Percentiles rank a stretch among this genome's conserved stretches.
These are phyloP conservation scores for Aphanomyces euteiches DNA, from an alignment of 352 stramenopile species.

Conservation along the genomic window DNA sequence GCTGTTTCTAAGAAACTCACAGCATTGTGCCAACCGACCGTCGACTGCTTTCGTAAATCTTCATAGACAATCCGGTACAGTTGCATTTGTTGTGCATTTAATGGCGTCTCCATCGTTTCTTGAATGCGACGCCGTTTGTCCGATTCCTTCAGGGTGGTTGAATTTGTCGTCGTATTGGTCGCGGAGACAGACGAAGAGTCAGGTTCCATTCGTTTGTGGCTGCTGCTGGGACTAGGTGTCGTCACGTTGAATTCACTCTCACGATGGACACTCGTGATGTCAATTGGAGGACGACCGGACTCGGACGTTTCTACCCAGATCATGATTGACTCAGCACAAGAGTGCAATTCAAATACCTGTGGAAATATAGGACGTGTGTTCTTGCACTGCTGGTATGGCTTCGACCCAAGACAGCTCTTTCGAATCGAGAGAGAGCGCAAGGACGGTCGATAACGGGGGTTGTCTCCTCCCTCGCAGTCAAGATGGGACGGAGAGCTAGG, in stretches of 20 bases:
- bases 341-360: neutral
- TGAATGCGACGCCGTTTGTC: constrained; percentile 35
- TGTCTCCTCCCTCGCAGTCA: constrained; percentile 9
- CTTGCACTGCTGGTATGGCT: neutral
- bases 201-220: constrained; percentile 31
- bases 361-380: constrained; percentile 2
- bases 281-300: constrained; percentile 5
- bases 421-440: constrained; percentile 7
- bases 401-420: neutral
- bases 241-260: constrained; percentile 29
- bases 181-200: constrained; percentile 20
- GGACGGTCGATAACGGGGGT: neutral
- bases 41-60: constrained; percentile 84
- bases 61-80: constrained; percentile 81
- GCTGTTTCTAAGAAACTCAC: constrained; percentile 80
- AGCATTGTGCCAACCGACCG: constrained; percentile 85
- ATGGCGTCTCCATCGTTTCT: constrained; percentile 12
- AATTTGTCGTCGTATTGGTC: constrained; percentile 13
- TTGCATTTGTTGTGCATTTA: constrained; percentile 66
- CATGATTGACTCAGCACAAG: neutral
- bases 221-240: constrained; percentile 28
- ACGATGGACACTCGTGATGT: constrained; percentile 30
- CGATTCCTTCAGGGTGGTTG: constrained; percentile 45
- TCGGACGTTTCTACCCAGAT: neutral
- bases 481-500: constrained; percentile 14